Evolutionary conservation across 2,329 filamentous ascomycete genomes (phyloP), one percentile per base, ranked within the genome.

Genomic region (Gremmenia infestans): DNA sequence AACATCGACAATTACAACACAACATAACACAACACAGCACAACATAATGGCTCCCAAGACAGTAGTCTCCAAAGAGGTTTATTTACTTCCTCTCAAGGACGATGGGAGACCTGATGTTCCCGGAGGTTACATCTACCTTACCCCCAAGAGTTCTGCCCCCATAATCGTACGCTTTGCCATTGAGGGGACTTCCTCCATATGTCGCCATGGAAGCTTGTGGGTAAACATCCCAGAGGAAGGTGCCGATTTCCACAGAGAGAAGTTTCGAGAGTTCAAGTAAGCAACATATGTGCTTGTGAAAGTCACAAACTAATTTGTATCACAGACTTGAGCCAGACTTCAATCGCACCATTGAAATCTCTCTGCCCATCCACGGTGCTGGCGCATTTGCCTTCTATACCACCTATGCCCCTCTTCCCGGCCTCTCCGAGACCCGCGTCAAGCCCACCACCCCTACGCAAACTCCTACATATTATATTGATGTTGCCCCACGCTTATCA

Each of bases 321-420:
- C 25, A 15, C 69, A 95, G 94, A 72, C 82, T 99, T 62, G 81
- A 86, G 35, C 91, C 94, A 54, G 89, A 95, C 75, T 99, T 99
- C 82, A 96, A 95, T 71, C 86, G 88, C 70, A 89, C 86, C 53
- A 88, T 96, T 68, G 84, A 95, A 72, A 92, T 99, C 65, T 92
- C 95, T 60, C 81, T 99, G 19, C 89, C 91, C 15, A 87, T 99
- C 65, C 78, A 88, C 72, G 78, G 83, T 58, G 85, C 94, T 46
- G 93, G 95, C 65, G 89, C 93, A 28, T 99, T 94, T 73, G 88
- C 90, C 62, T 99, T 94, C 76, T 97, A 97, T 74, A 91, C 88
- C 54, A 96, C 91, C 60, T 97, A 94, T 72, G 87, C 88, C 48
- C 89, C 92, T 61, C 82, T 97, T 15, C 94, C 94, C 9, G 80